Evolutionary conservation across 2,329 filamentous ascomycete genomes (phyloP), one percentile per base, ranked within the genome.

Genomic region (Xylaria hypoxylon): DNA sequence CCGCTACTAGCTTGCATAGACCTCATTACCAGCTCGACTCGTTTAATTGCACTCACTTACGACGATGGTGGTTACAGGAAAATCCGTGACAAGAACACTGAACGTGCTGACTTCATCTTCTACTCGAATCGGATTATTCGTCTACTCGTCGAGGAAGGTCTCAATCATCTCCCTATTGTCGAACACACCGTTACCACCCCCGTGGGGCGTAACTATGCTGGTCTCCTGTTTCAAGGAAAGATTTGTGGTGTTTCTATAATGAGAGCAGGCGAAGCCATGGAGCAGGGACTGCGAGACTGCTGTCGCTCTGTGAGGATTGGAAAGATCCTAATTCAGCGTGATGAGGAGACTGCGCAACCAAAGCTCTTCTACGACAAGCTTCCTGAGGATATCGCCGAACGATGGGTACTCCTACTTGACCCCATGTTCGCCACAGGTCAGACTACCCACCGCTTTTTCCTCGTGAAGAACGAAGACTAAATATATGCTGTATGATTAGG

Each of bases 231-330:
- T 76, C 91, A 98, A 79, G 96, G 96, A 71, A 97, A 98, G 82
- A 99, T 99, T 73, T 99, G 96, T 77, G 96, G 96, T 61, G 96
- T 99, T 17, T 97, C 93, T 6, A 99, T 99, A 75, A 98, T 99
- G 96, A 89, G 96, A 70, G 96, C 96, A 13, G 96, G 96, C 58
- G 96, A 99, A 82, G 93, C 95, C 65, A 99, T 99, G 96, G 96
- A 99, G 82, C 94, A 98, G 80, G 96, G 95, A 2, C 83, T 99
- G 68, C 87, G 96, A 67, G 95, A 99, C 80, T 99, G 96, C 82
- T 99, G 96, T 82, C 91, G 96, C 59, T 97, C 93, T n/a, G 96
- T 99, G 55, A 88, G 96, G 69, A 99, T 99, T 76, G 96, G 96
- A 71, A 99, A 99, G 85, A 99, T 99, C 70, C 84, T 99, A 73